Conservation (phyloP, 2,329 filamentous ascomycete genomes). For the Camillea tinctor region DNA sequence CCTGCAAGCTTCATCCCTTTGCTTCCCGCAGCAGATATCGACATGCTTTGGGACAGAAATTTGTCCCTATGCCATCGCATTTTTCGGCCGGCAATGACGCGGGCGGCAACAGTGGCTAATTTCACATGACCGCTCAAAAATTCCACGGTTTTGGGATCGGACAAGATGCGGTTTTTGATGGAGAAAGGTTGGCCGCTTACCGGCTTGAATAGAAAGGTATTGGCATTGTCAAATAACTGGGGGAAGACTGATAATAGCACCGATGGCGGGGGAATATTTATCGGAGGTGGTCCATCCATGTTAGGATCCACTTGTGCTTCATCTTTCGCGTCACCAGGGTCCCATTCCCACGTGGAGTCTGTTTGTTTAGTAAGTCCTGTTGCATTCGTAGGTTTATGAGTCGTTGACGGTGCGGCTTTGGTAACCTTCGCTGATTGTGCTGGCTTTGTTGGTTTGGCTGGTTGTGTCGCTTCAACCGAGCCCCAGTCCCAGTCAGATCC, state of each 20-base stretch:
- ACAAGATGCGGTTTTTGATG: constrained; percentile 61
- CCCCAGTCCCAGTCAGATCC: constrained; percentile 31
- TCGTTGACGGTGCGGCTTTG: background rate
- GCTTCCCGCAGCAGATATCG: constrained; percentile 72
- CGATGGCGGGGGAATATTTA: constrained; percentile 85
- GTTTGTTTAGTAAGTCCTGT: constrained; percentile 7
- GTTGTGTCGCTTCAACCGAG: constrained; percentile 19
- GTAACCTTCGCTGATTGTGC: constrained; percentile 1
- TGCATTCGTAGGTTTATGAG: constrained; percentile 13
- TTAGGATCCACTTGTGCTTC: constrained; percentile 18
- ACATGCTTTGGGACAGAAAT: constrained; percentile 82
- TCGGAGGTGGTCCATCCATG: constrained; percentile 59
- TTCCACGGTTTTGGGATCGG: constrained; percentile 57
- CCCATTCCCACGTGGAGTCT: constrained; percentile 49
- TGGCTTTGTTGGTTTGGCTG: constrained; percentile 11
- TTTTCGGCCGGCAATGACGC: constrained; percentile 80
- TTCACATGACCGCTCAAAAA: constrained; percentile 66
- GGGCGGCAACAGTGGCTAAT: constrained; percentile 67
- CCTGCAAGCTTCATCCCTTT: constrained; percentile 91
- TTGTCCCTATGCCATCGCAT: constrained; percentile 89
- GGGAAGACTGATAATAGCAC: constrained; percentile 77
- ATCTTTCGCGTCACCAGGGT: constrained; percentile 37
- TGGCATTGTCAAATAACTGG: constrained; percentile 64
- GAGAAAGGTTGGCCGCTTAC: constrained; percentile 57
- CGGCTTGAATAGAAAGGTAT: constrained; percentile 63